Base-by-base conservation (phyloP, 495 filamentous ascomycete species). In the Penicillium mononematosum region DNA sequence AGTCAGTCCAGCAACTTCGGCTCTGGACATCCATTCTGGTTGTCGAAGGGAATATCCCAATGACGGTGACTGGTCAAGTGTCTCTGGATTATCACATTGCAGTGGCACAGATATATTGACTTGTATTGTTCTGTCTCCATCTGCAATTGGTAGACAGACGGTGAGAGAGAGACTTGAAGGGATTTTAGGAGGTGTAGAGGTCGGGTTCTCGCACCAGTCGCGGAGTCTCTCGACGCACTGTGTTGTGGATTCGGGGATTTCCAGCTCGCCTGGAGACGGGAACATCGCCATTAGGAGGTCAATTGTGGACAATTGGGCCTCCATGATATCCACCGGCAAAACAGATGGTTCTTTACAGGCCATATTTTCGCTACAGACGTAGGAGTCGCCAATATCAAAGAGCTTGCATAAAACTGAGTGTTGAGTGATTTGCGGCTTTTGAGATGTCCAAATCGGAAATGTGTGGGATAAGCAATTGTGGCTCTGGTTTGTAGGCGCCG, bases 11-110 rank as follows among this genome's bases (percentile, higher is more conserved):
- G 64, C 63, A 0, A 75, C 55, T 38, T 77, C 72, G 5, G 74
- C 74, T 58, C 71, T 74, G 9, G 74, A 73, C 64, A 77, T 70
- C 74, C 74, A 77, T 5, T 70, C 67, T 12, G 74, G 74, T 44
- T 76, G 74, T 16, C 74, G 74, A 12, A 77, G 59, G 10, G 68
- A 61, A 49, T 71, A 77, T 17, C 43, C 58, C 27, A 64, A 27
- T 44, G 66, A 27, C 4, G 72, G 73, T 11, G 66, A 60, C 11
- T 67, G 60, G n/a, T 71, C 65, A 22, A 60, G 49, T 12, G 49
- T 55, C 1, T 60, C 61, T 5, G 56, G 54, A 31, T 64, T 53
- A 4, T 58, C 48, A 19, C 58, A 58, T 39, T 69, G 62, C 4
- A 76, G 38, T 17, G 73, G 72, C 14, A 76, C 64, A 0, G 65